These are phyloP conservation scores for Metschnikowia anglica DNA, from an alignment of 805 yeast species.

Conservation along the genomic window DNA sequence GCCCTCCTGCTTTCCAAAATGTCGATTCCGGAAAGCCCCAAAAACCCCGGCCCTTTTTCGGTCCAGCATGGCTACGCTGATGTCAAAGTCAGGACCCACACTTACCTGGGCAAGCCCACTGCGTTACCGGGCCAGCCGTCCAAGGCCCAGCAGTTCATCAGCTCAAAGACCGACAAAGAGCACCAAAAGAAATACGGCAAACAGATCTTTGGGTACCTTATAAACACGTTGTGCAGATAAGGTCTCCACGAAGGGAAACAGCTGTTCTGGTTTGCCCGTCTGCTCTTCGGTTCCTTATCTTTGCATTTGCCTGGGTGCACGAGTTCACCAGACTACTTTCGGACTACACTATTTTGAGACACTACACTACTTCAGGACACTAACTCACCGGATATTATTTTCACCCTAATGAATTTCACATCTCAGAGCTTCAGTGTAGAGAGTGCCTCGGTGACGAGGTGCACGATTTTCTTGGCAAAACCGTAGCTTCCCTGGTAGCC, in stretches of 20 bases:
- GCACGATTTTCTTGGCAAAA: conserved; percentile 40
- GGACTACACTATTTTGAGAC: too few relatives aligned
- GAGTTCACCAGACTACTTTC: too few relatives aligned
- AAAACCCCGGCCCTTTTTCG: conserved; percentile 27
- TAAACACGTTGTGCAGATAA: conserved; percentile 24
- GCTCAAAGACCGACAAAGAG: conserved; percentile 28
- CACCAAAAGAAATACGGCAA: conserved; percentile 38
- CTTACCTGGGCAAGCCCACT: conserved; percentile 35
- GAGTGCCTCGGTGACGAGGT: conserved; percentile 1
- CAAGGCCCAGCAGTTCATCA: conserved; percentile 29
- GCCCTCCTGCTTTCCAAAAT: conserved; percentile 4
- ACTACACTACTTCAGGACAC: too few relatives aligned
- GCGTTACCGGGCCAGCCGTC: conserved; percentile 29
- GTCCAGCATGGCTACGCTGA: conserved; percentile 36
- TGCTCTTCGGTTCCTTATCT: not conserved
- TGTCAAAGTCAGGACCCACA: conserved; percentile 29
- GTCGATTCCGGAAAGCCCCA: conserved; percentile 33
- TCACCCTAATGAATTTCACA: not conserved
- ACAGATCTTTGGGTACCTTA: conserved; percentile 22
- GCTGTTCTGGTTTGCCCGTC: not conserved
- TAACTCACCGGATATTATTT: too few relatives aligned
- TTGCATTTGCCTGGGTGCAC: not conserved
- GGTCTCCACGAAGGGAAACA: too few relatives aligned
- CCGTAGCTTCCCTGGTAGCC: conserved; percentile 63
- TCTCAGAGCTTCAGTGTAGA: conserved; percentile 2